Base-by-base conservation (phyloP, 2,329 filamentous ascomycete species). In the Cyphellophora attinorum region DNA sequence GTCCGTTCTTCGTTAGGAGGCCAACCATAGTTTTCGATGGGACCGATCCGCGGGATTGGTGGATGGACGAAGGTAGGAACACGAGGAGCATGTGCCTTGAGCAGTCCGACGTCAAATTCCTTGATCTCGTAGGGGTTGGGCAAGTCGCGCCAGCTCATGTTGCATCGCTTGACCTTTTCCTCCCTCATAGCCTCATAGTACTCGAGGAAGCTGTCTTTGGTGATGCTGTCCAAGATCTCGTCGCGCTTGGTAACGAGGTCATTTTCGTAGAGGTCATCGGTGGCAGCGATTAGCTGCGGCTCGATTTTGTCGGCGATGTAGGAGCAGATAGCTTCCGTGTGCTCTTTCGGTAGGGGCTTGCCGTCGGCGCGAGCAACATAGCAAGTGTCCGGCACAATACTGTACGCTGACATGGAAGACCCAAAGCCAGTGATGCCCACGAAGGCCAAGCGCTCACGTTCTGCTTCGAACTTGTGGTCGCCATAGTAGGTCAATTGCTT, bases 291-390 rank as follows among this genome's bases (percentile, higher is more conserved):
- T 16, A 38, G 13, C 14, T 27, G 21, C 5, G 35, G 35, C 31
- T 38, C 35, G 12, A 38, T 19, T 18, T 21, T n/a, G 11, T 28
- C 27, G n/a, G 17, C 23, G 28, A 38, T 38, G 12, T 38, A 38
- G 6, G 15, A 13, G 17, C 27, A 27, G 17, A 38, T 30, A 3
- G 35, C 35, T 23, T 38, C 35, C 5, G 29, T 27, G 16, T 38
- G 35, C n/a, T 30, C 11, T 11, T n/a, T n/a, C 5, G 27, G 31
- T 14, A 38, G 21, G 15, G 35, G 35, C 14, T 33, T 8, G 12
- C 31, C 31, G 16, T 38, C 35, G 23, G 17, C 15, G 13, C 35
- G 31, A 13, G 17, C 27, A 5, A 23, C 3, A 21, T 14, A 17
- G n/a, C n/a, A n/a, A n/a, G n/a, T n/a, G n/a, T n/a, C n/a, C n/a